Evolutionary conservation across 495 filamentous ascomycete genomes (phyloP), one percentile per base, ranked within the genome.

Genomic region (Penicillium steckii): DNA sequence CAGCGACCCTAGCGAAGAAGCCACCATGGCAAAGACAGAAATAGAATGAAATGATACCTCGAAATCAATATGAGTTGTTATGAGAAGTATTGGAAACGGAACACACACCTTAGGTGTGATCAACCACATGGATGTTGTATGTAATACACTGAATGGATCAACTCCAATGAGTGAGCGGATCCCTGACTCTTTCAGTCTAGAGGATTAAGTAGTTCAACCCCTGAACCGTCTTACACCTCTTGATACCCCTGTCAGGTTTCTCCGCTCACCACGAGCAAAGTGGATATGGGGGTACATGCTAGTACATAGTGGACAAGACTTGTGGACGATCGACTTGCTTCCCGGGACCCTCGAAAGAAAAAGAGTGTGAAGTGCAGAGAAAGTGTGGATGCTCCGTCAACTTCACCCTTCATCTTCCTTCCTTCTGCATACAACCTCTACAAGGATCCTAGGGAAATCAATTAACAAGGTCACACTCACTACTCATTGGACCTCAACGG

Each of bases 151-250:
- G 44, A n/a, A 32, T 41, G 38, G 38, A 41, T 41, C 44, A 46
- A 15, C 24, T 10, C 1, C 25, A 19, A 21, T 12, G 8, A 27
- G 24, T 6, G n/a, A 21, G 51, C 51, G 51, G 45, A 44, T 48
- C 51, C 51, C 35, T 26, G 22, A 27, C 26, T 15, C 13, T 43
- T 54, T 12, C 37, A 45, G 51, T 12, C 46, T 54, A 56, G 51
- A 29, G 46, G 52, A 38, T 48, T 23, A 19, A 32, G 41, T 54
- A 30, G 46, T 51, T 40, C 58, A 60, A 60, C 62, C 62, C 62
- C 62, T 66, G 62, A 66, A 63, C 62, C 56, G 53, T 37, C 33
- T n/a, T n/a, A n/a, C n/a, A n/a, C n/a, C n/a, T n/a, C n/a, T n/a
- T n/a, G 33, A 17, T 15, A n/a, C 60, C 60, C 56, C 54, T 57